A percentile compares a stretch with the other conserved stretches of the same genome.
phyloP scores from a whole-genome alignment of 208 protist genomes.

The Trypanosoma theileri region DNA sequence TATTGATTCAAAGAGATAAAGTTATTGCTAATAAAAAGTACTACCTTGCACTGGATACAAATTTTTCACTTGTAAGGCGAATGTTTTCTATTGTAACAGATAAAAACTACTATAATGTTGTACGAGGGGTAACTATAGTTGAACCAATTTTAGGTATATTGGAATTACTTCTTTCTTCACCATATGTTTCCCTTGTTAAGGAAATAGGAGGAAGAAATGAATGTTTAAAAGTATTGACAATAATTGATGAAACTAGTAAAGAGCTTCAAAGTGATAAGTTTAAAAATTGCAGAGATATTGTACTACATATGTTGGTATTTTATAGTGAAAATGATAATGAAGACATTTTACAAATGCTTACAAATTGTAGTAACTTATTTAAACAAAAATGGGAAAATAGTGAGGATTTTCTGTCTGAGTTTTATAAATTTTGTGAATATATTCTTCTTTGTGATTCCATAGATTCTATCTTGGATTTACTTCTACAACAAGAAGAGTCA shows the following conservation, averaged over 20 bases:
- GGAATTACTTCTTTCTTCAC: conserved; percentile 6
- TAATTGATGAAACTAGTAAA: conserved; percentile 10
- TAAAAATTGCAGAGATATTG: neutral
- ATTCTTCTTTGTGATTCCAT: neutral
- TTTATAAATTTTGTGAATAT: conserved; percentile 10
- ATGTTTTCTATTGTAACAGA: conserved; percentile 17
- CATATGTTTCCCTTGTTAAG: conserved; percentile 3
- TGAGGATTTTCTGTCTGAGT: conserved; percentile 12
- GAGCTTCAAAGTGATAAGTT: conserved; percentile 9
- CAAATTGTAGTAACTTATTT: neutral
- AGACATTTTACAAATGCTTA: too few species aligned
- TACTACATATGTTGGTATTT: neutral
- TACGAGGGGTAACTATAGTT: conserved; percentile 4
- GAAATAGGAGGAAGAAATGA: neutral
- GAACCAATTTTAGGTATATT: conserved; percentile 12
- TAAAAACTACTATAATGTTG: conserved; percentile 8
- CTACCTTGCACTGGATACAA: conserved; percentile 15
- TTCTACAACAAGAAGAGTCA: neutral
- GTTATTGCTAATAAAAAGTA: neutral
- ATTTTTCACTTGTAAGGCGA: conserved; percentile 19
- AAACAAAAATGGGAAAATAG: neutral
- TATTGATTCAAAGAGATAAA: conserved; percentile 10
- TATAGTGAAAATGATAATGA: neutral
- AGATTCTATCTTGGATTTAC: neutral
- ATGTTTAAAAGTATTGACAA: conserved; percentile 2